A percentile compares a stretch with the other conserved stretches of the same genome.
These are phyloP conservation scores for Plasmodium malariae DNA, from an alignment of 169 alveolate genomes.

Conservation along the genomic window DNA sequence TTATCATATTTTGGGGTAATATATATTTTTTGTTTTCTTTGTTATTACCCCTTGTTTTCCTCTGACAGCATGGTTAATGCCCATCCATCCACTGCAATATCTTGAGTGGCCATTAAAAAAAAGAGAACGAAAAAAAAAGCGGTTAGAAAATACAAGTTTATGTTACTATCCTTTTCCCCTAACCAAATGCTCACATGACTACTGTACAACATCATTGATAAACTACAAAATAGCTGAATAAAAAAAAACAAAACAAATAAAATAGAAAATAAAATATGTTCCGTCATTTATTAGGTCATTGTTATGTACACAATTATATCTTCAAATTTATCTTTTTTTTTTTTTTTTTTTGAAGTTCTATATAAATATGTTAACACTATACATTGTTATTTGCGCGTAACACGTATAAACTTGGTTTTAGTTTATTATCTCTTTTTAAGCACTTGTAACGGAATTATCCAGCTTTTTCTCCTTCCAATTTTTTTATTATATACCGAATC, in stretches of 20 bases:
- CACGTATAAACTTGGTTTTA: too few species aligned
- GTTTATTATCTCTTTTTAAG: too few species aligned
- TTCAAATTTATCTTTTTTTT: too few species aligned
- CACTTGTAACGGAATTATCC: conserved; percentile 94
- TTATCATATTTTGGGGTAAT: too few species aligned
- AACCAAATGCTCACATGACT: conserved; percentile 78
- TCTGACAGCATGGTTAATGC: conserved; percentile 92
- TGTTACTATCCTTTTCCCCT: conserved; percentile 67
- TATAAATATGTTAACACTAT: too few species aligned
- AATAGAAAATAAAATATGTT: background rate
- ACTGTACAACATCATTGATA: conserved; percentile 79
- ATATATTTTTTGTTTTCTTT: too few species aligned
- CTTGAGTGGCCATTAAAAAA: conserved; percentile 94
- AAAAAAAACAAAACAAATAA: background rate
- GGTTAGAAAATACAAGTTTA: conserved; percentile 72
- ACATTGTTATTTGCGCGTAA: too few species aligned
- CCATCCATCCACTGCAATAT: conserved; percentile 98
- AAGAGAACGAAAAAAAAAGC: conserved; percentile 80
- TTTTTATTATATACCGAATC: conserved; percentile 87
- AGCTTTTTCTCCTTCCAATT: conserved; percentile 93
- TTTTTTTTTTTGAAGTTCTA: too few species aligned
- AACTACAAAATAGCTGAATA: conserved; percentile 78
- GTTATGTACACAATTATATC: too few species aligned
- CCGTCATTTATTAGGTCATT: too few species aligned
- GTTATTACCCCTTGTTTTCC: conserved; percentile 81